phyloP scores from a whole-genome alignment of 768 basidiomycete genomes.

The Lentinula detonsa region DNA sequence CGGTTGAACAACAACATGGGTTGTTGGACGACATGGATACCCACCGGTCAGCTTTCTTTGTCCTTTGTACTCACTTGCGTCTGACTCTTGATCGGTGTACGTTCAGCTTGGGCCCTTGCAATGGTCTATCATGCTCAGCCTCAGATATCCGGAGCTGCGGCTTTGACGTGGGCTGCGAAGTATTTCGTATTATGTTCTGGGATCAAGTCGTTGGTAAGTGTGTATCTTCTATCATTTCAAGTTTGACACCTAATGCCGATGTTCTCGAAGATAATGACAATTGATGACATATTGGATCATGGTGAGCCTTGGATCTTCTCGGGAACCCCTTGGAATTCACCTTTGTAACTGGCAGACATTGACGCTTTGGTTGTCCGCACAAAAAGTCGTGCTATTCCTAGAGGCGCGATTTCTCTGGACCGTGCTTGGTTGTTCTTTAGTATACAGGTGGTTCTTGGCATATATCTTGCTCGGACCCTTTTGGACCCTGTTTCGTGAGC shows the following conservation, averaged over 20 bases:
- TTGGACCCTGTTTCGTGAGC: background rate
- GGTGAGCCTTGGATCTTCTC: background rate
- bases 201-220: conserved; percentile 22
- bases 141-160: conserved; percentile 11
- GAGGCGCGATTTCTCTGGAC: conserved; percentile 7
- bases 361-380: conserved; percentile 2
- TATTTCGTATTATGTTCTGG: conserved; percentile 25
- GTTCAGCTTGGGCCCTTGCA: conserved; percentile 23
- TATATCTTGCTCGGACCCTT: background rate
- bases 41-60: conserved; percentile 15
- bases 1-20: conserved; percentile 25
- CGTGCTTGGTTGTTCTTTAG: conserved; percentile 6
- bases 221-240: background rate
- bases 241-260: background rate
- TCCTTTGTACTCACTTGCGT: background rate
- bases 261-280: conserved; percentile 4
- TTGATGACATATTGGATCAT: conserved; percentile 6
- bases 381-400: conserved; percentile 2
- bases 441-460: background rate
- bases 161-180: conserved; percentile 13
- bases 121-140: conserved; percentile 23
- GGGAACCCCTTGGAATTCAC: background rate
- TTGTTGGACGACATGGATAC: conserved; percentile 23
- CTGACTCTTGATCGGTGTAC: background rate
- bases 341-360: background rate